These are phyloP conservation scores for Bassia scoparia DNA, from an alignment of 148 eudicot genomes.

Conservation along the genomic window DNA sequence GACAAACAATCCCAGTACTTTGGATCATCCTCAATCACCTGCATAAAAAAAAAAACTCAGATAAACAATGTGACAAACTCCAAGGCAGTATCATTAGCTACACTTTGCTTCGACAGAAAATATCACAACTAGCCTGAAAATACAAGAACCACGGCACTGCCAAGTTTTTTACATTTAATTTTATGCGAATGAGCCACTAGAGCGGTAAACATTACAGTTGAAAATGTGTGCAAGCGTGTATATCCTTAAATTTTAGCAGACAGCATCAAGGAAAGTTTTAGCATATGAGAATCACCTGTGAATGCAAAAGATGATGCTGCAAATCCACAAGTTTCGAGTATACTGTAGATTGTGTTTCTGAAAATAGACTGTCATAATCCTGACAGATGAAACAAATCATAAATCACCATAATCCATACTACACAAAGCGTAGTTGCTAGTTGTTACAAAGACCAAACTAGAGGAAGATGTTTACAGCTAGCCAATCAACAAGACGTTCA, in stretches of 20 bases:
- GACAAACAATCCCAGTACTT: conserved; percentile 77
- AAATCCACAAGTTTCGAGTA: conserved; percentile 69
- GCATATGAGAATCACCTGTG: conserved; percentile 50
- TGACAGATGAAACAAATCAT: conserved; percentile 25
- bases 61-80: not conserved
- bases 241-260: not conserved
- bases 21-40: conserved; percentile 71
- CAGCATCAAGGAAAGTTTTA: conserved; percentile 5
- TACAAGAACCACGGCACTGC: not conserved
- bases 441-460: not conserved
- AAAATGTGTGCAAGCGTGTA: too few relatives aligned
- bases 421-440: not conserved
- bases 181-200: too few relatives aligned
- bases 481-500: conserved; percentile 91
- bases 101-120: not conserved
- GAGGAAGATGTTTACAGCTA: conserved; percentile 60
- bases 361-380: conserved; percentile 67
- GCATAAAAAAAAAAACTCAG: conserved; percentile 13
- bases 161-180: too few relatives aligned
- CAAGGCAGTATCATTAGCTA: not conserved
- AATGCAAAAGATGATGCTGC: conserved; percentile 52
- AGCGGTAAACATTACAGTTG: too few relatives aligned
- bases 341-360: conserved; percentile 54
- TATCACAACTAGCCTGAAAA: not conserved
- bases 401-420: not conserved